Conservation (phyloP, 1,139 yeast genomes). For the Yamadazyma sp. region DNA sequence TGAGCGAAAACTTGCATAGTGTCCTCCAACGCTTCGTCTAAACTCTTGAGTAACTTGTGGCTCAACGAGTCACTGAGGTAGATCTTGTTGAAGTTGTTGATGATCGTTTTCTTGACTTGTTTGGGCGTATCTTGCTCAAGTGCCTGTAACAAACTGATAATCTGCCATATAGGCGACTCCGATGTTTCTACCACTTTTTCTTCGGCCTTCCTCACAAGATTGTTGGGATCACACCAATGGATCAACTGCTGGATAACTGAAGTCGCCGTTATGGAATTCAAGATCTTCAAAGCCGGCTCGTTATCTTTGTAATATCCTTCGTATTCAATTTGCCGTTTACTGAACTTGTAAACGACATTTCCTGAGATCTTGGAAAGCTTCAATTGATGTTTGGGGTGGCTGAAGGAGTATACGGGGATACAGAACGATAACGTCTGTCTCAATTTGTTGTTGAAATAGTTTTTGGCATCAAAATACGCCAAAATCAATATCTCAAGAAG, state of each 20-base stretch:
- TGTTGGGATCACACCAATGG: conserved; percentile 84
- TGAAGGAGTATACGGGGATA: conserved; percentile 85
- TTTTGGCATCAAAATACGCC: conserved; percentile 72
- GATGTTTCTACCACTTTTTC: conserved; percentile 8
- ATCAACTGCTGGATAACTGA: conserved; percentile 73
- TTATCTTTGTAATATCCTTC: conserved; percentile 8
- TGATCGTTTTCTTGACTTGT: conserved; percentile 54
- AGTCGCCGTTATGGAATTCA: conserved; percentile 41
- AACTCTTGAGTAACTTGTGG: conserved; percentile 30
- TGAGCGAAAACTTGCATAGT: conserved; percentile 28
- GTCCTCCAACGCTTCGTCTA: conserved; percentile 34
- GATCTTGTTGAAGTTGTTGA: conserved; percentile 54
- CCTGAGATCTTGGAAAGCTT: conserved; percentile 64
- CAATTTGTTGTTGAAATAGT: conserved; percentile 62
- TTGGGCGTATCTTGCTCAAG: conserved; percentile 54
- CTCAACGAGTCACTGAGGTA: conserved; percentile 31
- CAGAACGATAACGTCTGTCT: conserved; percentile 86
- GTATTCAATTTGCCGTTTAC: conserved; percentile 5
- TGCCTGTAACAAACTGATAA: conserved; percentile 53
- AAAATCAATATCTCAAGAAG: conserved; percentile 70
- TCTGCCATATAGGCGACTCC: conserved; percentile 52
- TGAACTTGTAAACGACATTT: conserved; percentile 62
- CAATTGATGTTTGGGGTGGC: conserved; percentile 73
- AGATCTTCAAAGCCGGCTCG: conserved; percentile 18
- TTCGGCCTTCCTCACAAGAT: conserved; percentile 54